Conservation (phyloP, 2,329 filamentous ascomycete genomes). For the Colletotrichum nymphaeae region DNA sequence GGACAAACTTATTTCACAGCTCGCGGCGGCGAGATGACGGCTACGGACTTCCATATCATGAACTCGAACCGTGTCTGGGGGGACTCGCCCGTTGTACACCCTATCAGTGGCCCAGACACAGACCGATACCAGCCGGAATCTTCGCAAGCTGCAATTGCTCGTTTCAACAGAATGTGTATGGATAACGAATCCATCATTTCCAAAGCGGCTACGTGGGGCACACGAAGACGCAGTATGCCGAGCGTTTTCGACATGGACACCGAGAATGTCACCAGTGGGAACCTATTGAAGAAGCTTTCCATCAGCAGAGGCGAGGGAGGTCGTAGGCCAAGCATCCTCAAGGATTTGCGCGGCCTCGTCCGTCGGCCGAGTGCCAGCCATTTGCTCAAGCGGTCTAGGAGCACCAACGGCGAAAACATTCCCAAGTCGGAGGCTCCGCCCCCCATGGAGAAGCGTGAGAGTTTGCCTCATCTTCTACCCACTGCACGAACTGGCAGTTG, state of each 20-base stretch:
- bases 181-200: conserved; percentile 71
- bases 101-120: conserved; percentile 50
- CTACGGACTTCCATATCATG: conserved; percentile 62
- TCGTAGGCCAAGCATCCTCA: conserved; percentile 62
- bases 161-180: conserved; percentile 61
- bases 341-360: conserved; percentile 61
- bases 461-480: conserved; percentile 57
- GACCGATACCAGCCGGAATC: conserved; percentile 58
- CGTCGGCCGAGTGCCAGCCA: conserved; percentile 59
- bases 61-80: conserved; percentile 60
- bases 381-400: conserved; percentile 60
- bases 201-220: conserved; percentile 77
- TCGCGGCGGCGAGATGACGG: conserved; percentile 55
- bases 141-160: conserved; percentile 65
- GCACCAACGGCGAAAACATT: conserved; percentile 50
- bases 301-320: conserved; percentile 59
- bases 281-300: conserved; percentile 71
- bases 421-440: conserved; percentile 42
- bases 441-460: conserved; percentile 56
- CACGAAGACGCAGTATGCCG: conserved; percentile 72
- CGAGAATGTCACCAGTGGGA: conserved; percentile 68
- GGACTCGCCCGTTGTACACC: conserved; percentile 58
- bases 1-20: conserved; percentile 62
- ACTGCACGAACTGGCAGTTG: conserved; percentile 64
- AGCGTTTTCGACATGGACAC: conserved; percentile 65